Base-by-base conservation (phyloP, 169 alveolate species). In the Sarcocystis neurona region DNA sequence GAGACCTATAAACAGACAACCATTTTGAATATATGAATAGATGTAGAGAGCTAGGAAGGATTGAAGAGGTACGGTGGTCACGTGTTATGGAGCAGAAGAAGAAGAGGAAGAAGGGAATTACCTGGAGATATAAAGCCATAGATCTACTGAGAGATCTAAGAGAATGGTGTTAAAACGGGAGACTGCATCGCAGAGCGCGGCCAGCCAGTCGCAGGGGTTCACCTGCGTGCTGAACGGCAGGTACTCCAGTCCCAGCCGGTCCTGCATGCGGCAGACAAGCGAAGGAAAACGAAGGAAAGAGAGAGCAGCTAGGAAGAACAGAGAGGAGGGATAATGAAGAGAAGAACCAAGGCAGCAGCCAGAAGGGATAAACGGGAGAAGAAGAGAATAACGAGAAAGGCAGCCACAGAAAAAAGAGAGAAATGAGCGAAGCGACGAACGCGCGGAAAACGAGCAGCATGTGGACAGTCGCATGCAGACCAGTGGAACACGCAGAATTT, bases 151-250 rank as follows among this genome's bases (percentile, higher is more conserved):
- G 66, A 98, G 90, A 82, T 98, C 99, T 50, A 96, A 87, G 46
- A 96, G 90, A 0, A 97, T 96, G 10, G 98, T 95, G 90, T 97
- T 97, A 20, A 96, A 79, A 3, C 98, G 93, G 5, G 97, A 88
- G 5, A 97, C 47, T 37, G 87, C 78, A 85, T 96, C 97, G 56
- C 97, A 97, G 60, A 96, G n/a, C 88, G 63, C 91, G 4, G 92
- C 97, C 39, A 98, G 92, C 79, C 94, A 92, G 91, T 97, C 99
- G 93, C 97, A 99, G 87, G 97, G 97, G 89, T 98, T 99, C 39
- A 97, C 97, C 90, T 98, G 97, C 5, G 99, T 97, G 37, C 99
- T 94, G 84, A 95, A 96, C 41, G 98, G 98, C 89, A 96, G 96
- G 87, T 96, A 97, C 39, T 90, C 91, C 78, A 98, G 92, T 23